Evolutionary conservation across 768 basidiomycete genomes (phyloP).

Genomic region (Psilocybe cubensis): DNA sequence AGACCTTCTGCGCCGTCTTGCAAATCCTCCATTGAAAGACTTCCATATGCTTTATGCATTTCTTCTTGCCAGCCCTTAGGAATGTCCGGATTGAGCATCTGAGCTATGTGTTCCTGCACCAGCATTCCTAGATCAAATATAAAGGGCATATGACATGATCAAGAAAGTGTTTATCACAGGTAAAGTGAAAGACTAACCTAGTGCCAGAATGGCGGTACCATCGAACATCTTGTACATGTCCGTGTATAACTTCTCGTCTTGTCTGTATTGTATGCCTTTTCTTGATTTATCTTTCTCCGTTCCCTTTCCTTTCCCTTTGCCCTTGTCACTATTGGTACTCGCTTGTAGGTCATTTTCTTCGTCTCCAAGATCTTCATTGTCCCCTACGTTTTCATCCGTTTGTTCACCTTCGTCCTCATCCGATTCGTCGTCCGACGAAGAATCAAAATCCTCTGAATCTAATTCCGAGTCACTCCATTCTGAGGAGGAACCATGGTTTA

Average conservation of each 20-base stretch:
- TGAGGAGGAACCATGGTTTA: not conserved
- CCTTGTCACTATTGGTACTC: not conserved
- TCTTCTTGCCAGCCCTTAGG: conserved; percentile 53
- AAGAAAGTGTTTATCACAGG: not conserved
- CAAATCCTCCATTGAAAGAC: conserved; percentile 8
- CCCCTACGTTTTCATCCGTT: conserved; percentile 13
- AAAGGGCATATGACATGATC: not conserved
- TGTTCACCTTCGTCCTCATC: conserved; percentile 1
- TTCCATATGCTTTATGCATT: conserved; percentile 19
- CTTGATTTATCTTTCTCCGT: conserved; percentile 5
- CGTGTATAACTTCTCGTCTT: conserved; percentile 31
- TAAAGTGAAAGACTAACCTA: conserved; percentile 50
- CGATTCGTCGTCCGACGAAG: not conserved
- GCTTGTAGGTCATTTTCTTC: conserved; percentile 12
- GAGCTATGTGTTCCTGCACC: conserved; percentile 65
- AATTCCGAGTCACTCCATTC: not conserved
- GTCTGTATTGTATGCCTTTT: conserved; percentile 17
- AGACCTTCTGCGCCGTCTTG: conserved; percentile 14
- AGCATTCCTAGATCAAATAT: conserved; percentile 53
- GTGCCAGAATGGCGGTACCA: conserved; percentile 72
- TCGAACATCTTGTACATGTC: conserved; percentile 82
- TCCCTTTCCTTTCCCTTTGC: conserved; percentile 23
- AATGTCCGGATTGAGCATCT: conserved; percentile 39
- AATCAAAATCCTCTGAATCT: not conserved
- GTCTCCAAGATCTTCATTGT: conserved; percentile 8